Base-by-base conservation (phyloP, 2,329 filamentous ascomycete genomes). In the Diplodia corticola region DNA sequence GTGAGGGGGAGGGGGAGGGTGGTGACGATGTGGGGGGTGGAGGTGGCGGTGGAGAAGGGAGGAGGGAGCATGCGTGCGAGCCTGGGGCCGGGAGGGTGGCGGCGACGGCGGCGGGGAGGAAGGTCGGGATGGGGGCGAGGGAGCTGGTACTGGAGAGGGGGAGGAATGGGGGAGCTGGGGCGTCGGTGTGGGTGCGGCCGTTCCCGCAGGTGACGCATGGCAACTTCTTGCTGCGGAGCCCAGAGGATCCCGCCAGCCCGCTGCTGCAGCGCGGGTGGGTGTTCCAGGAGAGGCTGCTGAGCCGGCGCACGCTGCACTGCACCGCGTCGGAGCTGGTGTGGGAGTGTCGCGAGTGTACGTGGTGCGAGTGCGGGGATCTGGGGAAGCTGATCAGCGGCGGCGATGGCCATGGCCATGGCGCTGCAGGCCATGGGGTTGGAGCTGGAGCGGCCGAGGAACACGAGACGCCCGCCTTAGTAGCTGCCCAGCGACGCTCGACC, bases 231-330 rank as follows among this genome's bases (percentile, higher is more conserved):
- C n/a, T 44, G 40, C 40, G 40, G 17, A 44, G 40, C 40, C 40
- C 40, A 3, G n/a, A 44, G n/a, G 40, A 44, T n/a, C 40, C 40
- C 2, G 40, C 40, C 6, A 44, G n/a, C 22, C 51, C 51, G 28
- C 51, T 65, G 6, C 33, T 65, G 15, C 51, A 22, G 15, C 33
- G 63, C 13, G 63, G 30, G 17, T 65, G 50, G 51, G 50, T 65
- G 12, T 65, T 65, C 9, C 63, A 65, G 26, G 63, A 65, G 28
- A 28, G 63, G 2, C 35, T 65, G 44, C 35, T 65, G 17, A 28
- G 30, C 17, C 6, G 26, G 59, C 50, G 63, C 13, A 40, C 50
- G 24, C 24, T 65, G 4, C 63, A 65, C 22, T 60, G 59, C 53
- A 46, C 24, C 10, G 17, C 17, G 6, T 65, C 50, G 24, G 63